Evolutionary conservation across 371 early-diverging fungal species (phyloP).

Genomic region (Massospora cicadina): DNA sequence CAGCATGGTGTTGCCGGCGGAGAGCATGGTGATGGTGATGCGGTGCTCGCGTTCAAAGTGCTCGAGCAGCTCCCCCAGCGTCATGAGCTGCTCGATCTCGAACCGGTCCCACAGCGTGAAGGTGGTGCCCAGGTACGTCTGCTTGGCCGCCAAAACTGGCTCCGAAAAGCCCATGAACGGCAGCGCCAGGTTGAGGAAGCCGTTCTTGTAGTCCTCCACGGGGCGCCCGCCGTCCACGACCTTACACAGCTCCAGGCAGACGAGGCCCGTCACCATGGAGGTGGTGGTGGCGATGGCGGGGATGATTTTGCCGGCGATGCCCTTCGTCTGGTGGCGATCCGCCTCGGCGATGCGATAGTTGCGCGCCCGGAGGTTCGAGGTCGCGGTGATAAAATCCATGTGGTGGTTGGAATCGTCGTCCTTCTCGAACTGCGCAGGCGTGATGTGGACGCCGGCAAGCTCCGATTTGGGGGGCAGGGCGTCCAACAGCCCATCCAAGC

Average conservation of each 20-base stretch:
- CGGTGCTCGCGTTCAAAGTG: conserved; percentile 66
- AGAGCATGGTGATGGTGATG: conserved; percentile 89
- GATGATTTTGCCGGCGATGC: conserved; percentile 99
- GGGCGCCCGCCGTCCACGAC: conserved; percentile 30
- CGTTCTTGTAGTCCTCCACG: conserved; percentile 96
- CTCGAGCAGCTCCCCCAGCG: conserved; percentile 79
- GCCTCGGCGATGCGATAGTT: conserved; percentile 92
- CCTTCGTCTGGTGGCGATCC: conserved; percentile 93
- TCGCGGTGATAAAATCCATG: conserved; percentile 97
- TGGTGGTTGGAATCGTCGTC: conserved; percentile 99
- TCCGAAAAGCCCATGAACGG: conserved; percentile 99
- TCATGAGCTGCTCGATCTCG: conserved; percentile 70
- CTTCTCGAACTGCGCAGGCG: conserved; percentile 94
- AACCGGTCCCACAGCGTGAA: conserved; percentile 97
- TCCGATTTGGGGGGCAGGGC: conserved; percentile 51
- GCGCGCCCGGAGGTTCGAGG: conserved; percentile 92
- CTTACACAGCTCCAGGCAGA: conserved; percentile 97
- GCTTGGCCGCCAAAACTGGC: conserved; percentile 77
- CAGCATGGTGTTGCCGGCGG: conserved; percentile 83
- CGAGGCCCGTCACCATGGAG: conserved; percentile 95
- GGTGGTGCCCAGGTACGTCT: conserved; percentile 66
- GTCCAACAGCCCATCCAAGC: conserved; percentile 44
- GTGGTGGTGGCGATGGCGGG: conserved; percentile 99
- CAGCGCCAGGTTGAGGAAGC: conserved; percentile 94
- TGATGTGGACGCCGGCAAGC: conserved; percentile 56